Conservation (phyloP, 2,329 filamentous ascomycete genomes). For the Colletotrichum eleusines region DNA sequence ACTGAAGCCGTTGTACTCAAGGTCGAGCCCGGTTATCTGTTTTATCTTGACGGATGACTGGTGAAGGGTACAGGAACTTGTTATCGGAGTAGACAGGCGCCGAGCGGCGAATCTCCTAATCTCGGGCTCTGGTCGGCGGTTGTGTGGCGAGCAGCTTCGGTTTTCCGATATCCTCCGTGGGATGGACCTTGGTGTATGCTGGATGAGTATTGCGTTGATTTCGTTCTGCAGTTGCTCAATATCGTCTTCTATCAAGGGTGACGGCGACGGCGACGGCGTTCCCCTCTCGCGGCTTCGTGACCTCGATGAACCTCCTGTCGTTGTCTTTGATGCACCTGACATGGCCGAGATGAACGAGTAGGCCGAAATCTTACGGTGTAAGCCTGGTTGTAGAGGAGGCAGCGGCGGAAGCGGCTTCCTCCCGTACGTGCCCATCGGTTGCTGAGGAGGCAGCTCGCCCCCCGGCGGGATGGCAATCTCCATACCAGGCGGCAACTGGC, state of each 20-base stretch:
- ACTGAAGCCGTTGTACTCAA: constrained; percentile 44
- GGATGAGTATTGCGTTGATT: constrained; percentile 32
- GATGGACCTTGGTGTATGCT: constrained; percentile 28
- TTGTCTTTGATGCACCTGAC: constrained; percentile 13
- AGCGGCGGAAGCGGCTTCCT: constrained; percentile 47
- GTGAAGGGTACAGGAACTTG: constrained; percentile 44
- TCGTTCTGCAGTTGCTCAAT: constrained; percentile 30
- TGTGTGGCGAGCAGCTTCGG: constrained; percentile 31
- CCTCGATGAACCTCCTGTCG: constrained; percentile 19
- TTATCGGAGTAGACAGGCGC: constrained; percentile 31
- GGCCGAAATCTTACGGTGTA: constrained; percentile 29
- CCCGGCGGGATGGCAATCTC: constrained; percentile 43
- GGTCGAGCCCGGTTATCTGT: constrained; percentile 56
- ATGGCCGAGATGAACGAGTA: constrained; percentile 23
- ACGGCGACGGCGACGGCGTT: constrained; percentile 18
- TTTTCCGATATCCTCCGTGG: constrained; percentile 18
- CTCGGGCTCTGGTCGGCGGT: constrained; percentile 16
- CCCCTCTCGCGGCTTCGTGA: constrained; percentile 31
- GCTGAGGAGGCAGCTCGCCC: constrained; percentile 42
- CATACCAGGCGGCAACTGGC: constrained; percentile 40
- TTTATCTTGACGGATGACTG: constrained; percentile 55
- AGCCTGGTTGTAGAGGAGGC: constrained; percentile 36
- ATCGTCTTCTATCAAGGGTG: constrained; percentile 15
- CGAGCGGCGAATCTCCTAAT: constrained; percentile 21
- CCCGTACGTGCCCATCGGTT: constrained; percentile 43